phyloP scores from a whole-genome alignment of 2,329 filamentous ascomycete genomes.

The Trichophyton verrucosum region DNA sequence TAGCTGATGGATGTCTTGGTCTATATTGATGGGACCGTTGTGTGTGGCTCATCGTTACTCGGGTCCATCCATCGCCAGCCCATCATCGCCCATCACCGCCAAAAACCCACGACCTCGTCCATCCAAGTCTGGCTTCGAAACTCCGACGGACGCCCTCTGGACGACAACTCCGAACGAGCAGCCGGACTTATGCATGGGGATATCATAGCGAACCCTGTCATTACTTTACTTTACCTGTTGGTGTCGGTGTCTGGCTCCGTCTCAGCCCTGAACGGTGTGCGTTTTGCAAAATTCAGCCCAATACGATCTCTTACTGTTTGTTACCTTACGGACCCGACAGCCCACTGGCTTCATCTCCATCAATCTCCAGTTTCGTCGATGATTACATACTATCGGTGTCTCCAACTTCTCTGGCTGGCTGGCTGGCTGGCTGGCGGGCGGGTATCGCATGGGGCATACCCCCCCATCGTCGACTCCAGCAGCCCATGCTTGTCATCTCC shows the following conservation, averaged over 20 bases:
- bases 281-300: background rate
- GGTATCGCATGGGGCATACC: too few species aligned
- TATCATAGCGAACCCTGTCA: background rate
- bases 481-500: too few species aligned
- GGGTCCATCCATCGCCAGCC: background rate
- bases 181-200: background rate
- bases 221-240: too few species aligned
- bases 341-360: background rate
- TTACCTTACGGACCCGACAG: too few species aligned
- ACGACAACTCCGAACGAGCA: background rate
- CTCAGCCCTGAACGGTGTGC: background rate
- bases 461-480: too few species aligned
- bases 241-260: background rate
- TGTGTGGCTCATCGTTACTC: background rate
- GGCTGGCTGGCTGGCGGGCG: too few species aligned
- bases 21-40: background rate
- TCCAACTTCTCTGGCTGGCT: too few species aligned
- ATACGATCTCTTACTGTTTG: background rate
- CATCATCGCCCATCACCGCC: background rate
- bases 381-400: background rate
- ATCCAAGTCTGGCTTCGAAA: too few species aligned
- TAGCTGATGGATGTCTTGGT: too few species aligned
- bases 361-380: background rate
- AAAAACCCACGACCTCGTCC: too few species aligned
- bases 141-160: background rate